Base-by-base conservation (phyloP, 2,329 filamentous ascomycete species). In the Niveomyces coronatus region DNA sequence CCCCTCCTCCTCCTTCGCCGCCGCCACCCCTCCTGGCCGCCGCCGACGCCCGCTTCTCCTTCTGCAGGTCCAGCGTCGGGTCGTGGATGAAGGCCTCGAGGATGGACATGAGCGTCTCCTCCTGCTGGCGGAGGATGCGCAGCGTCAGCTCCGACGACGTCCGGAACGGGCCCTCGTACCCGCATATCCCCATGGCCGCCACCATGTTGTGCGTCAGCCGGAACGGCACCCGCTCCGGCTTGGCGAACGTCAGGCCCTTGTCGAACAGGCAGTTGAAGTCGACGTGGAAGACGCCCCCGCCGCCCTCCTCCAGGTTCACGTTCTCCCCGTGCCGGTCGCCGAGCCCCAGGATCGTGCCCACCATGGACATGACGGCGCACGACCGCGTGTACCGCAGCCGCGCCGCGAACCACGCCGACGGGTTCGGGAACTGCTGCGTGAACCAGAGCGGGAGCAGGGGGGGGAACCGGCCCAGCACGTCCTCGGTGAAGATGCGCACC, bases 231-330 rank as follows among this genome's bases (percentile, higher is more conserved):
- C 83, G 71, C 60, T 99, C 91, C 0, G 91, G 89, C 58, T 93
- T 94, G 45, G 87, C 82, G 55, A 98, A 96, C 0, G 88, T 95
- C 28, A 89, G 74, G 2, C 91, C 91, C 54, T 98, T 98, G 66
- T 98, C 93, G 57, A 99, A 99, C 4, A 98, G 77, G 60, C 93
- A 98, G 63, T 98, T 98, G 71, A 99, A 98, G 62, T 98, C 91
- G 31, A 99, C 93, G 60, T 99, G 91, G 60, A 98, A 85, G 3
- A 94, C 79, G 36, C 89, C 89, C 31, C 93, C 91, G 47, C 87
- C 93, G 40, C 84, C 82, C 63, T 96, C 86, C 58, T 96, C 87
- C 22, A 98, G 78, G 20, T 95, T 75, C 39, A 99, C 85, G 59
- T 99, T 99, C 60, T 98, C 91, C 42, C 89, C 89, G 61, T 99